phyloP scores from a whole-genome alignment of 495 filamentous ascomycete species.

The Sabuloglossum arenarium region DNA sequence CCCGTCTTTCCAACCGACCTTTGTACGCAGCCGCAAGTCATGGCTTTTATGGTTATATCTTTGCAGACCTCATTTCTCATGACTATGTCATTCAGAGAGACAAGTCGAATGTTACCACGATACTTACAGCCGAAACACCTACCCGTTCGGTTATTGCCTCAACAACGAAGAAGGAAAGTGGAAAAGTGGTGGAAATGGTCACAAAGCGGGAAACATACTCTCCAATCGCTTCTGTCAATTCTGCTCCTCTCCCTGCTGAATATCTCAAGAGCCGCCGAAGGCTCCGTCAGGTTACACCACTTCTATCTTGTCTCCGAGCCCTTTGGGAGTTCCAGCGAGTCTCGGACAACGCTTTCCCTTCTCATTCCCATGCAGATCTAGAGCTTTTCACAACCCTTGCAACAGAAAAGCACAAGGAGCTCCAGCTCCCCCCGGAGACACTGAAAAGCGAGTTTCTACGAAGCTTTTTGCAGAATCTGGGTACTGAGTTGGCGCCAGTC shows the following conservation, averaged over 20 bases:
- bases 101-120: constrained; percentile 51
- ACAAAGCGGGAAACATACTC: constrained; percentile 82
- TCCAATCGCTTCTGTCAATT: constrained; percentile 58
- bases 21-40: constrained; percentile 83
- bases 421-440: constrained; percentile 57
- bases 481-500: constrained; percentile 65
- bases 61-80: constrained; percentile 76
- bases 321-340: constrained; percentile 15
- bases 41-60: constrained; percentile 87
- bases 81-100: constrained; percentile 72
- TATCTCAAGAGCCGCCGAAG: constrained; percentile 41
- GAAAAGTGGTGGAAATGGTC: constrained; percentile 65
- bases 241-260: constrained; percentile 49
- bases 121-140: constrained; percentile 41
- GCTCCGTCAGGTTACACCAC: constrained; percentile 52
- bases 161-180: constrained; percentile 46
- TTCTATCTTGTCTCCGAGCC: constrained; percentile 31
- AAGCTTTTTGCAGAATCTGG: constrained; percentile 61
- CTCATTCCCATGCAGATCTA: constrained; percentile 9
- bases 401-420: constrained; percentile 47
- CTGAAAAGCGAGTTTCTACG: constrained; percentile 62
- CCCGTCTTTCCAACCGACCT: constrained; percentile 47
- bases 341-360: background rate
- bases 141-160: constrained; percentile 58
- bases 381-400: constrained; percentile 46